phyloP scores from a whole-genome alignment of 2,329 filamentous ascomycete species.

The Alternaria viburni region DNA sequence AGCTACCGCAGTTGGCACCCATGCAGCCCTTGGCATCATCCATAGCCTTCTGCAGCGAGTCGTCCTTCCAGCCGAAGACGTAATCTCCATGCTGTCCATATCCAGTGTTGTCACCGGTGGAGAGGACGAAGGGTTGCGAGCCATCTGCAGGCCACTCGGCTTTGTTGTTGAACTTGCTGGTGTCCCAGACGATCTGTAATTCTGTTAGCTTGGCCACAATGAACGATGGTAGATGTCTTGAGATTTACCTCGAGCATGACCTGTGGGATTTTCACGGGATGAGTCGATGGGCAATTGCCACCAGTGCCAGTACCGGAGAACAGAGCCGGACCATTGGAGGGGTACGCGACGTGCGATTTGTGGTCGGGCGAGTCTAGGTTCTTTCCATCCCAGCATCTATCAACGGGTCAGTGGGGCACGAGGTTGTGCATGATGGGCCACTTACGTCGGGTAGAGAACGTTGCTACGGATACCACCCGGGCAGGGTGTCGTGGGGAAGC shows the following conservation, averaged over 20 bases:
- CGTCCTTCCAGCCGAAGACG: conserved; percentile 41
- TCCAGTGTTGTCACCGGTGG: conserved; percentile 29
- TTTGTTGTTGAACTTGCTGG: conserved; percentile 43
- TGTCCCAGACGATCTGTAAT: conserved; percentile 52
- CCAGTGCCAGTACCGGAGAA: conserved; percentile 32
- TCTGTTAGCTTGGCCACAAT: not conserved
- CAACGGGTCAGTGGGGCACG: conserved; percentile 37
- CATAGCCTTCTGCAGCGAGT: conserved; percentile 41
- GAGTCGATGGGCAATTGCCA: conserved; percentile 51
- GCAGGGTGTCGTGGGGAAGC: conserved; percentile 27
- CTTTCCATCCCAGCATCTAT: conserved; percentile 57
- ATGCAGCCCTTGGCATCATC: conserved; percentile 37
- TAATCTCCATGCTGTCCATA: conserved; percentile 38
- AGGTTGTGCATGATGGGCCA: too few species aligned
- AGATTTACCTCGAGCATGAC: conserved; percentile 51
- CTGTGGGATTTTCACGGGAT: conserved; percentile 56
- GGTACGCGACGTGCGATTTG: conserved; percentile 59
- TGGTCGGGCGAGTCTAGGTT: conserved; percentile 57
- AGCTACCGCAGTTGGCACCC: conserved; percentile 32
- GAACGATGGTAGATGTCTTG: too few species aligned
- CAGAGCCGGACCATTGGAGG: conserved; percentile 34
- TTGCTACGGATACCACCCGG: conserved; percentile 40
- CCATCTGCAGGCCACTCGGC: conserved; percentile 40
- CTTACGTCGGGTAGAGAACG: conserved; percentile 35
- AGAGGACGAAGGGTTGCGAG: conserved; percentile 36